Evolutionary conservation across 805 yeast species (phyloP).

Genomic region (Wickerhamiella kurtzmanii): DNA sequence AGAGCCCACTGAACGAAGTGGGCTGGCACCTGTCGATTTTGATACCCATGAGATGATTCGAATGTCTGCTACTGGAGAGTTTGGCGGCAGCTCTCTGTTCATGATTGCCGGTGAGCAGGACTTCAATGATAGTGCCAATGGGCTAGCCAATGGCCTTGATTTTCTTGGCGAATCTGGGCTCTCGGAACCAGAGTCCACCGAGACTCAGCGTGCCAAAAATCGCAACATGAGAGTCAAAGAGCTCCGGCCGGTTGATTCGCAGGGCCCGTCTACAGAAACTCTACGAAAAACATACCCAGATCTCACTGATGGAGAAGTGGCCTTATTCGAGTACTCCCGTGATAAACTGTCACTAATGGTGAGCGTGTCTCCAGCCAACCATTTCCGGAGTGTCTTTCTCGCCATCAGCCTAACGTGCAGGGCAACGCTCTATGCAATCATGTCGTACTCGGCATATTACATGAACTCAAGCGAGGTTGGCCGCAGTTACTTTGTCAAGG

Average conservation of each 20-base stretch:
- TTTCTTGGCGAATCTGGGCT: background rate
- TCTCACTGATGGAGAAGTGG: conserved; percentile 33
- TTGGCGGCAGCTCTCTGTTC: background rate
- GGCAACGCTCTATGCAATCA: conserved; percentile 37
- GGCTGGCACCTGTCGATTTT: background rate
- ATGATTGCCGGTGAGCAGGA: background rate
- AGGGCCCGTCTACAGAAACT: conserved; percentile 2
- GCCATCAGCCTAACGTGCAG: conserved; percentile 39
- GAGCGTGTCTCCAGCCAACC: conserved; percentile 39
- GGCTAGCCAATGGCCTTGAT: too few species aligned
- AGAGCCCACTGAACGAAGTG: background rate
- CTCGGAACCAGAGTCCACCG: background rate
- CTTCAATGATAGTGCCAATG: background rate
- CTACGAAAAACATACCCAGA: conserved; percentile 11
- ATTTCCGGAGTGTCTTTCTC: conserved; percentile 38
- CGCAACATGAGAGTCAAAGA: background rate
- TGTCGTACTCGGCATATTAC: conserved; percentile 43
- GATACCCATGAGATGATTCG: background rate
- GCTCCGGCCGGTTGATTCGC: background rate
- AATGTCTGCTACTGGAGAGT: background rate
- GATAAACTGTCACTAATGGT: conserved; percentile 35
- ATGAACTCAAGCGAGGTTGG: conserved; percentile 23
- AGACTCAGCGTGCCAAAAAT: background rate
- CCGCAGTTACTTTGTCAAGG: conserved; percentile 17
- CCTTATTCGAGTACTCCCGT: conserved; percentile 38